Evolutionary conservation across 2,329 filamentous ascomycete genomes (phyloP), one percentile per base, ranked within the genome.

Genomic region (Monascus ruber): DNA sequence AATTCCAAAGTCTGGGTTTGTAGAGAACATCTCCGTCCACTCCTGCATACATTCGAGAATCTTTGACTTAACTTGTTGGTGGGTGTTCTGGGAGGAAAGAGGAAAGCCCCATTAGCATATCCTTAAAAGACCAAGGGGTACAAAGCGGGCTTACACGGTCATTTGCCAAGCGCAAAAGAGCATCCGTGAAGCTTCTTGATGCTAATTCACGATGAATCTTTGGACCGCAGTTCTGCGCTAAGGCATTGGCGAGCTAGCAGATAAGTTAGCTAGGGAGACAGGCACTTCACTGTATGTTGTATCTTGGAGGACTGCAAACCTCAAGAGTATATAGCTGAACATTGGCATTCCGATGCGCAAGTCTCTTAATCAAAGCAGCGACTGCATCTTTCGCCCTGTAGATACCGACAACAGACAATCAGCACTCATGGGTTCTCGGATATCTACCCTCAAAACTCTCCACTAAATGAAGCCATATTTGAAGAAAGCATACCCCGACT

Each of bases 41-140:
- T 89, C 85, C 60, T 84, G 81, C 86, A 96, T 96, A 50, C 88
- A 80, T 70, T 96, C 89, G 42, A 96, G 66, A 48, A 98, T 94
- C 74, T 95, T 96, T 47, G 85, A 79, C 67, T 96, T 96, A 59
- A 98, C 91, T 63, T 94, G 86, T 58, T 83, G 82, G 63, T 96
- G 91, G 38, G 89, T 95, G 62, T 94, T 98, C 66, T 77, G 31
- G 10, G 31, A 26, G n/a, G 25, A 33, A 36, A 48, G 40, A 49
- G 42, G 28, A 40, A 29, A 32, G 27, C 33, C 42, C 39, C 36
- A 42, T 44, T 37, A 42, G 33, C 9, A 34, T 11, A 25, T 31
- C 8, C 5, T 24, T 17, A 25, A 9, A 2, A 5, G 31, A 10
- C n/a, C 10, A 8, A 6, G 3, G 29, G 9, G 17, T 24, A 24